Evolutionary conservation across 2,329 filamentous ascomycete genomes (phyloP).

Genomic region (Ceratocystiopsis minuta): DNA sequence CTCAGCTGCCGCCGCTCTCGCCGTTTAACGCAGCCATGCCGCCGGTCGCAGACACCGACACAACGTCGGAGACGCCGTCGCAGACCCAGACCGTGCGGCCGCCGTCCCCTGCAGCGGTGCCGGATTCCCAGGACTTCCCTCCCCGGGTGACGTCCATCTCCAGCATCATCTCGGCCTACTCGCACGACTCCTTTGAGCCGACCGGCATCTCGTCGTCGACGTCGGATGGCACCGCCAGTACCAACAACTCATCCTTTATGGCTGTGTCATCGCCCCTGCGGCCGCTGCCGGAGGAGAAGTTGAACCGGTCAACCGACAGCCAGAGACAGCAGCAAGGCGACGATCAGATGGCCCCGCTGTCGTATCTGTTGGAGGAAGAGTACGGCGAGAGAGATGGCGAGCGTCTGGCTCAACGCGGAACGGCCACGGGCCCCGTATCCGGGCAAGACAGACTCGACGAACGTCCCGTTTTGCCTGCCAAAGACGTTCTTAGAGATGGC

Average conservation of each 20-base stretch:
- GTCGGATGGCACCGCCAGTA: slow-evolving; percentile 21
- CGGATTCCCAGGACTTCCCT: slow-evolving; percentile 8
- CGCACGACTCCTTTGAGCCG: slow-evolving; percentile 11
- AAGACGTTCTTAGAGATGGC: too few relatives aligned
- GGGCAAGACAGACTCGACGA: too few relatives aligned
- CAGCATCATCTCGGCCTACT: slow-evolving; percentile 38
- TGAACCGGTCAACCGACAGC: too few relatives aligned
- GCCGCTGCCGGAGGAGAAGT: background rate
- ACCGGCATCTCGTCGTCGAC: slow-evolving; percentile 9
- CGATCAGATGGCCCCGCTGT: slow-evolving; percentile 6
- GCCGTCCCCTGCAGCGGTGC: slow-evolving; percentile 7
- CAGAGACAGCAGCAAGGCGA: background rate
- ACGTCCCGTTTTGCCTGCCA: too few relatives aligned
- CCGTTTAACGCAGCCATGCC: background rate
- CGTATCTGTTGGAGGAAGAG: slow-evolving; percentile 6
- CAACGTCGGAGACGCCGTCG: slow-evolving; percentile 6
- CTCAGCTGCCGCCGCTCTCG: background rate
- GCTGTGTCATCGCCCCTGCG: slow-evolving; percentile 10
- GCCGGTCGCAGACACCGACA: slow-evolving; percentile 5
- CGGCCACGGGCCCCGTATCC: too few relatives aligned
- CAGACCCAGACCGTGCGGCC: slow-evolving; percentile 8
- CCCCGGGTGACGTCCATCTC: slow-evolving; percentile 24
- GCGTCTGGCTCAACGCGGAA: too few relatives aligned
- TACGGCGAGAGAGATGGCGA: slow-evolving; percentile 4
- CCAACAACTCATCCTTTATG: slow-evolving; percentile 18